These are phyloP conservation scores for Neophaeococcomyces aloes DNA, from an alignment of 2,329 filamentous ascomycete species.

Conservation along the genomic window DNA sequence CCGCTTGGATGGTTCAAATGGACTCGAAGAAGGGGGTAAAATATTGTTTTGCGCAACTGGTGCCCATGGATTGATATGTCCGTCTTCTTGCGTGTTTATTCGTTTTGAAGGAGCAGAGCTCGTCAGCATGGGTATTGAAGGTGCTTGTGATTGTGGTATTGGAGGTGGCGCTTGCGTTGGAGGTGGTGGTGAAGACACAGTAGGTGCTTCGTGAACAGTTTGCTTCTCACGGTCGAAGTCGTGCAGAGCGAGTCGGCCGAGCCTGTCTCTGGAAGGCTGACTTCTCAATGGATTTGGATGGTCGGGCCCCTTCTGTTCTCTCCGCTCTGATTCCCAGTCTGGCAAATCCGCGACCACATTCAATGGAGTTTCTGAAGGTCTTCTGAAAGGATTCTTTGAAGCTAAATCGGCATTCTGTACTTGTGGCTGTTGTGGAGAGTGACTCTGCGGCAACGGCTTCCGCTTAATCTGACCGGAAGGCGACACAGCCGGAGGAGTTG, in stretches of 20 bases:
- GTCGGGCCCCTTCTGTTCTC: background rate
- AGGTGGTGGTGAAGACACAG: constrained; percentile 2
- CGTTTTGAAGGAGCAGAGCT: too few relatives aligned
- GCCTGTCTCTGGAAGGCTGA: background rate
- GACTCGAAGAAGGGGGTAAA: constrained; percentile 13
- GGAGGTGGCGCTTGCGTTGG: constrained; percentile 1
- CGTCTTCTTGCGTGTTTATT: constrained; percentile 7
- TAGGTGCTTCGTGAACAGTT: background rate
- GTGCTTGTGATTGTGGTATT: constrained; percentile 4
- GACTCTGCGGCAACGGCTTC: constrained; percentile 5
- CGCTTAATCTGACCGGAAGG: constrained; percentile 3
- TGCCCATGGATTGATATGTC: constrained; percentile 17
- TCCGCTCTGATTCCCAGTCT: background rate
- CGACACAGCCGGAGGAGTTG: background rate
- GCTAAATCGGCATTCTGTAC: constrained; percentile 8
- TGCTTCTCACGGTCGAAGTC: background rate
- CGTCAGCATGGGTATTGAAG: background rate
- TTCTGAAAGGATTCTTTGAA: constrained; percentile 22
- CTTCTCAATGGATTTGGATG: constrained; percentile 8
- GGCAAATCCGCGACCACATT: background rate
- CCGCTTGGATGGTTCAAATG: constrained; percentile 17
- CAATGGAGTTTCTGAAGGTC: constrained; percentile 12
- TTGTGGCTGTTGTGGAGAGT: constrained; percentile 1
- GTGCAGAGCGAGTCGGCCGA: background rate
- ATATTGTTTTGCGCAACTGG: constrained; percentile 7